These are phyloP conservation scores for Linnemannia elongata DNA, from an alignment of 192 early-diverging fungal species.

Conservation along the genomic window DNA sequence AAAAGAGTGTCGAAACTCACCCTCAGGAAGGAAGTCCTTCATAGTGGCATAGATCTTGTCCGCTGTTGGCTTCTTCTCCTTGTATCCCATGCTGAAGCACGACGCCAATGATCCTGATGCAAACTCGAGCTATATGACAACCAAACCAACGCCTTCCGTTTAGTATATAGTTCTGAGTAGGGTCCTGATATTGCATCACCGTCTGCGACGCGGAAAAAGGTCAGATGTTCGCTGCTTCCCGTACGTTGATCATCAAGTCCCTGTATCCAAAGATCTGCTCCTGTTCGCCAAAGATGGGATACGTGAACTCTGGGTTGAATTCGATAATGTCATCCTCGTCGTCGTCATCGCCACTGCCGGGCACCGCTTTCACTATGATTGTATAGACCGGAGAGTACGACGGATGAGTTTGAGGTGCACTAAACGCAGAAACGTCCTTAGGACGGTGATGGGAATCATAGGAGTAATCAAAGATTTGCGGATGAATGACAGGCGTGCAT, in stretches of 20 bases:
- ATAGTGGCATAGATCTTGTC: slow-evolving; percentile 76
- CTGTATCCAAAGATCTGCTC: slow-evolving; percentile 94
- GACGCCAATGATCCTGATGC: slow-evolving; percentile 83
- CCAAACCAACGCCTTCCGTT: background rate
- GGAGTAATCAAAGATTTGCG: background rate
- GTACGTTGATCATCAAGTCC: slow-evolving; percentile 74
- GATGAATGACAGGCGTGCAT: background rate
- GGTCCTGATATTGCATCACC: no score
- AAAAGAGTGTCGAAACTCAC: slow-evolving; percentile 34
- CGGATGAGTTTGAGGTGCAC: background rate
- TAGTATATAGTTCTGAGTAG: background rate
- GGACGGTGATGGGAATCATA: no score
- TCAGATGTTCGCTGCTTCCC: background rate
- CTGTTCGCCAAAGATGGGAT: slow-evolving; percentile 90
- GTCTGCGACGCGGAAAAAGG: background rate
- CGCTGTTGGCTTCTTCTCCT: slow-evolving; percentile 73
- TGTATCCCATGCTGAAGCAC: slow-evolving; percentile 75
- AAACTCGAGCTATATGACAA: slow-evolving; percentile 74
- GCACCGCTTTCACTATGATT: slow-evolving; percentile 29
- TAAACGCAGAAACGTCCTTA: background rate
- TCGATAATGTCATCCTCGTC: slow-evolving; percentile 60
- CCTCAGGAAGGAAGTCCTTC: slow-evolving; percentile 69
- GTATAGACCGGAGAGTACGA: background rate
- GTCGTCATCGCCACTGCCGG: slow-evolving; percentile 35
- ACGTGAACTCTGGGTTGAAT: slow-evolving; percentile 90